These are phyloP conservation scores for Yamadazyma endophytica DNA, from an alignment of 805 yeast genomes.

Conservation along the genomic window DNA sequence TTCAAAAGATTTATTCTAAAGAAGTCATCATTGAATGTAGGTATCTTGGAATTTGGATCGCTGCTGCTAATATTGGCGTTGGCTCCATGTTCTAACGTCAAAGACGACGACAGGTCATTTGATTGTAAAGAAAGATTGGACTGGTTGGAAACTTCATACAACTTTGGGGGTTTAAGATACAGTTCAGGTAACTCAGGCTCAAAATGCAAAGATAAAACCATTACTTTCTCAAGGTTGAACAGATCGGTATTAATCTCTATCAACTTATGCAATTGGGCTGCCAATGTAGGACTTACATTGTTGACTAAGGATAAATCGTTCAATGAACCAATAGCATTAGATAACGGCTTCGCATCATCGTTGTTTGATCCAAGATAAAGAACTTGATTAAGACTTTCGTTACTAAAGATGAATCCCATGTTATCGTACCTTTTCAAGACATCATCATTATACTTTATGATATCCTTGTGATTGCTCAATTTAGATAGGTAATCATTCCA, in stretches of 20 bases:
- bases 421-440: constrained; percentile 35
- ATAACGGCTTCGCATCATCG: constrained; percentile 20
- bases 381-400: constrained; percentile 41
- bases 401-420: constrained; percentile 41
- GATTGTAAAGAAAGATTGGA: constrained; percentile 23
- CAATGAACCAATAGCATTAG: constrained; percentile 1
- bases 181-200: constrained; percentile 57
- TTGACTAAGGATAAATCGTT: constrained; percentile 5
- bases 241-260: constrained; percentile 42
- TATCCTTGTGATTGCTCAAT: constrained; percentile 41
- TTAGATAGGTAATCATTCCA: constrained; percentile 72
- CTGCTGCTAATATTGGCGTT: constrained; percentile 6
- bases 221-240: constrained; percentile 48
- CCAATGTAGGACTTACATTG: constrained; percentile 19
- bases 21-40: constrained; percentile 31
- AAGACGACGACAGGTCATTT: constrained; percentile 17
- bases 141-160: constrained; percentile 5
- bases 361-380: constrained; percentile 36
- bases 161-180: constrained; percentile 25
- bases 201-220: constrained; percentile 57
- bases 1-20: constrained; percentile 30
- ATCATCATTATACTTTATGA: constrained; percentile 37
- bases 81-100: constrained; percentile 1
- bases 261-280: constrained; percentile 39
- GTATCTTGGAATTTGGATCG: constrained; percentile 21